These are phyloP conservation scores for Botrytis cinerea DNA, from an alignment of 2,329 filamentous ascomycete species.

Conservation along the genomic window DNA sequence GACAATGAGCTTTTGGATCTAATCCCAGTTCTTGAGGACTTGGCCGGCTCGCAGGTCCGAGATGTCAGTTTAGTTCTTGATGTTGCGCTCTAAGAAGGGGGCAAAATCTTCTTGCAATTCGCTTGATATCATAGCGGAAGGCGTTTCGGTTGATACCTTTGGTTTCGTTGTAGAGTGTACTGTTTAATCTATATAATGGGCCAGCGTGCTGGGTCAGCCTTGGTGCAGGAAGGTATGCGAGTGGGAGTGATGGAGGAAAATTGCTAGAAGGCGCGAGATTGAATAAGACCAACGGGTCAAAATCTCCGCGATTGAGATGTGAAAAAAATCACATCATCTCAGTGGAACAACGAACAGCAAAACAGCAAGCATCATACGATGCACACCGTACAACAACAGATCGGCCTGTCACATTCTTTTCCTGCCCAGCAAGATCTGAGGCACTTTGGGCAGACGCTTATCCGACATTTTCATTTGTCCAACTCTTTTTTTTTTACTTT, in stretches of 20 bases:
- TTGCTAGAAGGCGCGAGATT: conserved; percentile 17
- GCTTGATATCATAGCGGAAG: conserved; percentile 44
- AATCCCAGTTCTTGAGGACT: conserved; percentile 96
- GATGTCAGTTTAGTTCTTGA: conserved; percentile 98
- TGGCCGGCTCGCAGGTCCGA: conserved; percentile 83
- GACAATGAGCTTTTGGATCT: conserved; percentile 97
- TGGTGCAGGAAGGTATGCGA: conserved; percentile 27
- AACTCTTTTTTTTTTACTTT: conserved; percentile 27
- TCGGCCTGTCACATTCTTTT: conserved; percentile 30
- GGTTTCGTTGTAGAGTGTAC: conserved; percentile 45
- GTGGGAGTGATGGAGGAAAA: conserved; percentile 14
- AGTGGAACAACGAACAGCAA: neutral
- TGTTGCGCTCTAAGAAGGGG: conserved; percentile 66
- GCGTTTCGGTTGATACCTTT: conserved; percentile 45
- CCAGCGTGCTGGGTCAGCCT: conserved; percentile 37
- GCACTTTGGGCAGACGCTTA: conserved; percentile 26
- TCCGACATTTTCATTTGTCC: conserved; percentile 38
- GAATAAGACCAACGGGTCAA: neutral
- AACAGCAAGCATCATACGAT: conserved; percentile 13
- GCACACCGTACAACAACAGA: conserved; percentile 28
- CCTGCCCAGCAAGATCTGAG: conserved; percentile 23
- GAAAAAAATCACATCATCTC: neutral
- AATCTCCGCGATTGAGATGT: conserved; percentile 13
- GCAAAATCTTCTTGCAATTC: conserved; percentile 39
- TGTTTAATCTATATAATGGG: conserved; percentile 45